phyloP scores from a whole-genome alignment of 176 grass and related monocot species.

The Aegilops sharonensis region DNA sequence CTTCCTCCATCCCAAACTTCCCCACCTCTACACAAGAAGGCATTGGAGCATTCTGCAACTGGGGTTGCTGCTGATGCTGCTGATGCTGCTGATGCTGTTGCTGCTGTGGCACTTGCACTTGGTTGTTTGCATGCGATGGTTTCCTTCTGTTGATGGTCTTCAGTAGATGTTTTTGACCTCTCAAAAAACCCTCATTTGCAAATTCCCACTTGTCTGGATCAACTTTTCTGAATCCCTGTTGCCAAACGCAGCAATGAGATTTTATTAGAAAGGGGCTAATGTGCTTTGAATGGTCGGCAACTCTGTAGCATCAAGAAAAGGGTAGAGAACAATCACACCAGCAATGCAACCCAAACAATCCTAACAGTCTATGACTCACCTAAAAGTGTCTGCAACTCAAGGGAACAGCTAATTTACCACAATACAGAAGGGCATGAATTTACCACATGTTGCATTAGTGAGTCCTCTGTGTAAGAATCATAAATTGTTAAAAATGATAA shows the following conservation, averaged over 20 bases:
- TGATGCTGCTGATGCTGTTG: neutral
- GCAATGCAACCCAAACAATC: neutral
- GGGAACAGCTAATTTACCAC: neutral
- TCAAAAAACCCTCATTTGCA: constrained; percentile 94
- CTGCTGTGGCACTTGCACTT: constrained; percentile 23
- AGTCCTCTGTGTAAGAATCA: neutral
- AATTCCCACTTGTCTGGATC: constrained; percentile 99
- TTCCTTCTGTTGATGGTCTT: constrained; percentile 93
- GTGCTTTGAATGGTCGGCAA: neutral
- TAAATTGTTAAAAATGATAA: neutral
- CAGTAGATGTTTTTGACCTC: constrained; percentile 83
- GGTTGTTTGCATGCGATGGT: constrained; percentile 54
- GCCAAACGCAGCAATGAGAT: constrained; percentile 16
- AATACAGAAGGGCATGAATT: neutral
- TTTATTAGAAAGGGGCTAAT: constrained; percentile 6
- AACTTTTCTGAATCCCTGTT: constrained; percentile 95
- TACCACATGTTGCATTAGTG: neutral
- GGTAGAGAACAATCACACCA: neutral
- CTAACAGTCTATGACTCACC: neutral
- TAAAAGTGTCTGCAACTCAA: neutral
- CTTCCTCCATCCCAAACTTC: constrained; percentile 93
- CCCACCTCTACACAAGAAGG: constrained; percentile 90
- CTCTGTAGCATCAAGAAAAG: neutral
- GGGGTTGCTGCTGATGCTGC: constrained; percentile 54
- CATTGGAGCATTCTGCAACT: constrained; percentile 58